Evolutionary conservation across 1,284 basidiomycete species (phyloP).

Genomic region (Irpex rosettiformis): DNA sequence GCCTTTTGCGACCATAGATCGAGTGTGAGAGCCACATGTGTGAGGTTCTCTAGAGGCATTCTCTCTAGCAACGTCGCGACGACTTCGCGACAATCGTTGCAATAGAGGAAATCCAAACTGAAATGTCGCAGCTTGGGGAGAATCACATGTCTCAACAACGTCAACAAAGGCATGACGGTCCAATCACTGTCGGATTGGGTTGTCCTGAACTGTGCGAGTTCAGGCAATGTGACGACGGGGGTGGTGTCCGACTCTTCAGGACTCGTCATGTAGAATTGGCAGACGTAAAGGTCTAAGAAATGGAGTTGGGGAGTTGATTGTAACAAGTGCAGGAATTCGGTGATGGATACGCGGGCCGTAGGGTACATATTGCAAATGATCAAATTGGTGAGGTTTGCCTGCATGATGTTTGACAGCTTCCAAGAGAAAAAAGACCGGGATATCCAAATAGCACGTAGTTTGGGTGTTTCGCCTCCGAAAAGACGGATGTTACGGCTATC

Average conservation of each 20-base stretch:
- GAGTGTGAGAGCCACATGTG: too few species aligned
- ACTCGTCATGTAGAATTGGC: too few species aligned
- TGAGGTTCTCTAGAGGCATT: neutral
- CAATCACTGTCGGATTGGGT: neutral
- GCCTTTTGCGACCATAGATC: too few species aligned
- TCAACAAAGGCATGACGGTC: neutral
- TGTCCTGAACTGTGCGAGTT: neutral
- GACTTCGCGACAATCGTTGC: too few species aligned
- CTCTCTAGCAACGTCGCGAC: neutral
- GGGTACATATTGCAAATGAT: neutral
- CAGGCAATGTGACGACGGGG: neutral
- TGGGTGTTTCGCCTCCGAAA: neutral
- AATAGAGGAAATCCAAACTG: too few species aligned
- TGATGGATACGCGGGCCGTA: neutral
- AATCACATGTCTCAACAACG: neutral
- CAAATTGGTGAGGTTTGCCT: neutral
- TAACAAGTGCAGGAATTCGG: neutral
- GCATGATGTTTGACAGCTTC: neutral
- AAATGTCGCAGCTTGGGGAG: neutral
- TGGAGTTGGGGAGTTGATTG: neutral
- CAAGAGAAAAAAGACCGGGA: neutral
- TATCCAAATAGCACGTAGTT: neutral
- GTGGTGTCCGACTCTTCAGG: neutral
- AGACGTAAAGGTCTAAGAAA: too few species aligned
- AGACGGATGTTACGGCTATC: neutral